Evolutionary conservation across 2,329 filamentous ascomycete genomes (phyloP).

Genomic region (Neofusicoccum sp.): DNA sequence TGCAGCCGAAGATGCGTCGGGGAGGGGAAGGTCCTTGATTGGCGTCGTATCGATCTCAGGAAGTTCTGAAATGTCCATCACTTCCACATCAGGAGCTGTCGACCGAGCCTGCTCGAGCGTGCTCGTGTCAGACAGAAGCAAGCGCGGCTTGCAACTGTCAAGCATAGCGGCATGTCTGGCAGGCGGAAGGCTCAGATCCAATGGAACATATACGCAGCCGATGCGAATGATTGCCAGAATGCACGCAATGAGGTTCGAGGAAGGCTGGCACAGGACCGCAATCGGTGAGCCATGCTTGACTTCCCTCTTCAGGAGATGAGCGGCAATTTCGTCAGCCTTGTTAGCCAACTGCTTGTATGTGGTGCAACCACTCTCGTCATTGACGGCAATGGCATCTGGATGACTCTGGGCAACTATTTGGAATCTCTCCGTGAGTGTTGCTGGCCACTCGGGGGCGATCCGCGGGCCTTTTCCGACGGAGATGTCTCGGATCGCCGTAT

Average conservation of each 20-base stretch:
- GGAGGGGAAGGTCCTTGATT: too few species aligned
- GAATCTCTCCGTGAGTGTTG: too few species aligned
- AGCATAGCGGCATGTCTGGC: conserved; percentile 9
- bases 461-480: too few species aligned
- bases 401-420: neutral
- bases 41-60: too few species aligned
- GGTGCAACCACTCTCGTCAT: conserved; percentile 23
- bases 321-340: conserved; percentile 37
- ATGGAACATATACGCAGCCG: conserved; percentile 22
- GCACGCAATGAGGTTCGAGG: conserved; percentile 35
- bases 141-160: neutral
- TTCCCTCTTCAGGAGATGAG: conserved; percentile 23
- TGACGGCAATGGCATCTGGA: conserved; percentile 27
- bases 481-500: too few species aligned
- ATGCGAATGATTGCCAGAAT: conserved; percentile 24
- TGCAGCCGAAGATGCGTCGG: neutral
- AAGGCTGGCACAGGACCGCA: conserved; percentile 42
- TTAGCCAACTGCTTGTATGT: conserved; percentile 39
- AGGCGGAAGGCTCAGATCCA: conserved; percentile 19
- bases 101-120: neutral
- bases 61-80: too few species aligned
- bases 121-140: neutral
- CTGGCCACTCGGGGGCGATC: too few species aligned
- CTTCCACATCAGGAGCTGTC: too few species aligned
- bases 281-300: conserved; percentile 24